Evolutionary conservation across 495 filamentous ascomycete genomes (phyloP).

Genomic region (Aspergillus nanangensis): DNA sequence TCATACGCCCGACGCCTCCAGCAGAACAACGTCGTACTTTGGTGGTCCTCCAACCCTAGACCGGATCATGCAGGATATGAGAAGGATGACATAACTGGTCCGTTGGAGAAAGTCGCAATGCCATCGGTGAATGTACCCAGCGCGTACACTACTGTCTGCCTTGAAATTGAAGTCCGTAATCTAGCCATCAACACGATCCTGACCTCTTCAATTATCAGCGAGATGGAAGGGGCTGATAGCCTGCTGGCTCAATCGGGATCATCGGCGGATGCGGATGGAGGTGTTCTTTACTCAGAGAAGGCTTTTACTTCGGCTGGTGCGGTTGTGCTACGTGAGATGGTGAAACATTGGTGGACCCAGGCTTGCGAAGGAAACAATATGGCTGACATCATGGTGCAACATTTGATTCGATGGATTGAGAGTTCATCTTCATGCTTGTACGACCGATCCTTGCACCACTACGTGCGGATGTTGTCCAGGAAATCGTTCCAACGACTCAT

Average conservation of each 20-base stretch:
- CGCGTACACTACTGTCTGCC: slow-evolving; percentile 93
- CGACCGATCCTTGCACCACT: slow-evolving; percentile 93
- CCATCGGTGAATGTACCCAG: slow-evolving; percentile 87
- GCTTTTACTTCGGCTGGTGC: slow-evolving; percentile 91
- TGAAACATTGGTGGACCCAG: slow-evolving; percentile 96
- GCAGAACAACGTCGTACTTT: slow-evolving; percentile 91
- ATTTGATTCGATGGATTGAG: slow-evolving; percentile 95
- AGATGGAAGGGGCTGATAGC: slow-evolving; percentile 78
- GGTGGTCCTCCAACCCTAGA: slow-evolving; percentile 84
- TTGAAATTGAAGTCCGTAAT: slow-evolving; percentile 90
- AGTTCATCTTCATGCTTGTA: slow-evolving; percentile 89
- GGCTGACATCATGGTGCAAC: slow-evolving; percentile 97
- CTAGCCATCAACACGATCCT: slow-evolving; percentile 97
- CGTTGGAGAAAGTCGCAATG: slow-evolving; percentile 89
- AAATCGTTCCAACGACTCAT: slow-evolving; percentile 97
- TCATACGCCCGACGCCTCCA: slow-evolving; percentile 89
- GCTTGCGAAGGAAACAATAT: slow-evolving; percentile 86
- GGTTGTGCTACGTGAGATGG: slow-evolving; percentile 91
- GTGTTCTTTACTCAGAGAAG: slow-evolving; percentile 80
- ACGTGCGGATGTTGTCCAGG: slow-evolving; percentile 95
- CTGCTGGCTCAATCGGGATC: slow-evolving; percentile 60
- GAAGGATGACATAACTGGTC: slow-evolving; percentile 79
- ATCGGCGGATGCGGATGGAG: slow-evolving; percentile 53
- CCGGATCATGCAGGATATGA: slow-evolving; percentile 97
- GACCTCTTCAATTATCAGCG: slow-evolving; percentile 95